Evolutionary conservation across 2,329 filamentous ascomycete species (phyloP).

Genomic region (Coniochaeta sp.): DNA sequence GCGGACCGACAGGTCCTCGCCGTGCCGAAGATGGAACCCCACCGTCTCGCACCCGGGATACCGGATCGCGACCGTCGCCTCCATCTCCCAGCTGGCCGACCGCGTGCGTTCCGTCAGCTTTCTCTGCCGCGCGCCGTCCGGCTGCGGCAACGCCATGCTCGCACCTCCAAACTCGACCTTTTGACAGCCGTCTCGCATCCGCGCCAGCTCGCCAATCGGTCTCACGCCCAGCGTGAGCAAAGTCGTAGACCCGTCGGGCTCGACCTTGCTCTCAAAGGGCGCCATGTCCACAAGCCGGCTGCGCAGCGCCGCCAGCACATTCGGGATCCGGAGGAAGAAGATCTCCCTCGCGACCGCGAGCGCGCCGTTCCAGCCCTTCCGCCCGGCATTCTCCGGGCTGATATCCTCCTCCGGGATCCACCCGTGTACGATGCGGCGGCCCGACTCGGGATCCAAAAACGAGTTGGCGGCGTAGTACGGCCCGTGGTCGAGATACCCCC

Average conservation of each 20-base stretch:
- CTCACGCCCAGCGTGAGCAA: not conserved
- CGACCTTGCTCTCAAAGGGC: not conserved
- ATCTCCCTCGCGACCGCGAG: not conserved
- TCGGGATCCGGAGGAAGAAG: not conserved
- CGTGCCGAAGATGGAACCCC: not conserved
- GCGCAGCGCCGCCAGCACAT: not conserved
- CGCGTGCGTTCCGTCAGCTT: too few relatives aligned
- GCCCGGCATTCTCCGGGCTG: not conserved
- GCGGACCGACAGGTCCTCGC: not conserved
- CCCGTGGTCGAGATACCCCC: conserved; percentile 13
- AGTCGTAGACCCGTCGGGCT: not conserved
- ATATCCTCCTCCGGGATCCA: conserved; percentile 10
- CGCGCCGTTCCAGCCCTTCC: conserved; percentile 5
- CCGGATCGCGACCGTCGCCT: not conserved
- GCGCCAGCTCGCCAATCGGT: not conserved
- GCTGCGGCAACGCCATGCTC: not conserved
- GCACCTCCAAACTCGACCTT: not conserved
- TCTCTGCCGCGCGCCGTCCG: too few relatives aligned
- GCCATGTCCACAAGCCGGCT: not conserved
- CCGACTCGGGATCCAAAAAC: conserved; percentile 4
- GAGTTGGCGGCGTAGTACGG: conserved; percentile 10
- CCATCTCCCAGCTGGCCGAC: not conserved
- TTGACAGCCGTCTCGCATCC: not conserved
- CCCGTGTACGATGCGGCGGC: conserved; percentile 6
- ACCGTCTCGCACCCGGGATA: not conserved